These are phyloP conservation scores for Ganoderma sp. DNA, from an alignment of 1,284 basidiomycete species.

Conservation along the genomic window DNA sequence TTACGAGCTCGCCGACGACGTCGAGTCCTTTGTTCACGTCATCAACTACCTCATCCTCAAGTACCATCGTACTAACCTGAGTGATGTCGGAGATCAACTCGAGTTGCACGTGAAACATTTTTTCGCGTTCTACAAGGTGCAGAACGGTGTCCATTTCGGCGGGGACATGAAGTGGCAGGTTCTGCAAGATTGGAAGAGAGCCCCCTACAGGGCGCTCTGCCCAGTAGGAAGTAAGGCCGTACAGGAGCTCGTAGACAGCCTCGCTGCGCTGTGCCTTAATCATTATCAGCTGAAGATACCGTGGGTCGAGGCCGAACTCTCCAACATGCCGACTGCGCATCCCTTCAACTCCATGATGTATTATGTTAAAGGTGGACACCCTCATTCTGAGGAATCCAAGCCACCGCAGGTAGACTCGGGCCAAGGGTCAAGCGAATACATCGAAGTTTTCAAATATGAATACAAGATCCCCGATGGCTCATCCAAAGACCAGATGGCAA, in stretches of 20 bases:
- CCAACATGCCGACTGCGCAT: neutral
- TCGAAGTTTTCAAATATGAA: neutral
- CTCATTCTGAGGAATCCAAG: neutral
- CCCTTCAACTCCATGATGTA: neutral
- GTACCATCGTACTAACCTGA: neutral
- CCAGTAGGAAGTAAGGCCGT: neutral
- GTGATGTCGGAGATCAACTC: neutral
- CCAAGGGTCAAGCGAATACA: neutral
- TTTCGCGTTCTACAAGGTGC: neutral
- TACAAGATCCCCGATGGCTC: neutral
- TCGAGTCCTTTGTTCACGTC: slow-evolving; percentile 17
- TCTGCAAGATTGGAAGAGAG: neutral
- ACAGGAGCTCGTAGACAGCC: neutral
- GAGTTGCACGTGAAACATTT: neutral
- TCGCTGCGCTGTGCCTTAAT: neutral
- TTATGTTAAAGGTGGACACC: neutral
- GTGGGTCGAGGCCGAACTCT: neutral
- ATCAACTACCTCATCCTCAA: slow-evolving; percentile 4
- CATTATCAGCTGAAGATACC: neutral
- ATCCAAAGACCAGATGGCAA: neutral
- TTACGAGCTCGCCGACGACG: slow-evolving; percentile 17
- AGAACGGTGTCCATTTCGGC: neutral
- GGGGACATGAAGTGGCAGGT: neutral
- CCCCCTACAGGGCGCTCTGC: neutral
- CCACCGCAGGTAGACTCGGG: neutral